phyloP scores from a whole-genome alignment of 2,329 filamentous ascomycete species.

The Ascochyta rabiei region DNA sequence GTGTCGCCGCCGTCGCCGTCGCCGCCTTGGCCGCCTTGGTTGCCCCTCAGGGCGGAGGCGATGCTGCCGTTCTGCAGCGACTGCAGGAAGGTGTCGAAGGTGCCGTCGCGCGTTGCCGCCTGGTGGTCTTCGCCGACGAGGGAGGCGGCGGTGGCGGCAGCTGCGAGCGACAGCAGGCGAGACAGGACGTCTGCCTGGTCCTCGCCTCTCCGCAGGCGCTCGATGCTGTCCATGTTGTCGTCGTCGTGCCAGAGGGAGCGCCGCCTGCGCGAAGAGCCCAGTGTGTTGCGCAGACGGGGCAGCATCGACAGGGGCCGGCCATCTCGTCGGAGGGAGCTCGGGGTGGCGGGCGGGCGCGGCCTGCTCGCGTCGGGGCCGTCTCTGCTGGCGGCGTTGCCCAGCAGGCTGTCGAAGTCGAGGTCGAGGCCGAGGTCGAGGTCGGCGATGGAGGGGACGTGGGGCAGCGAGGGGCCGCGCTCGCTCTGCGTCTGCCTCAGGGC shows the following conservation, averaged over 20 bases:
- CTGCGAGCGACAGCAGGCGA: constrained; percentile 66
- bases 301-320: constrained; percentile 45
- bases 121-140: constrained; percentile 66
- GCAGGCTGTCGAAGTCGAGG: constrained; percentile 47
- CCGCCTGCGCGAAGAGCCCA: constrained; percentile 56
- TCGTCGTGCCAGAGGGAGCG: constrained; percentile 53
- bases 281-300: constrained; percentile 50
- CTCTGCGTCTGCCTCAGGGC: constrained; percentile 28
- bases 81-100: constrained; percentile 67
- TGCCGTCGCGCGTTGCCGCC: constrained; percentile 64
- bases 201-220: constrained; percentile 57
- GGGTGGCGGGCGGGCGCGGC: constrained; percentile 24
- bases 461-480: constrained; percentile 43
- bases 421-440: constrained; percentile 49
- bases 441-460: constrained; percentile 38
- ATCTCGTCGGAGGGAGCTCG: constrained; percentile 37
- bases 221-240: constrained; percentile 34
- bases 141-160: constrained; percentile 68
- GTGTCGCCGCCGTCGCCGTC: constrained; percentile 47
- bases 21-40: constrained; percentile 48
- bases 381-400: constrained; percentile 21
- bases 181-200: constrained; percentile 68
- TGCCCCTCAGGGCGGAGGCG: constrained; percentile 60
- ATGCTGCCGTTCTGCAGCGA: constrained; percentile 66
- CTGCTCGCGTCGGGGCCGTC: constrained; percentile 26